Conservation (phyloP, 306 rosid species). For the Corylus avellana region DNA sequence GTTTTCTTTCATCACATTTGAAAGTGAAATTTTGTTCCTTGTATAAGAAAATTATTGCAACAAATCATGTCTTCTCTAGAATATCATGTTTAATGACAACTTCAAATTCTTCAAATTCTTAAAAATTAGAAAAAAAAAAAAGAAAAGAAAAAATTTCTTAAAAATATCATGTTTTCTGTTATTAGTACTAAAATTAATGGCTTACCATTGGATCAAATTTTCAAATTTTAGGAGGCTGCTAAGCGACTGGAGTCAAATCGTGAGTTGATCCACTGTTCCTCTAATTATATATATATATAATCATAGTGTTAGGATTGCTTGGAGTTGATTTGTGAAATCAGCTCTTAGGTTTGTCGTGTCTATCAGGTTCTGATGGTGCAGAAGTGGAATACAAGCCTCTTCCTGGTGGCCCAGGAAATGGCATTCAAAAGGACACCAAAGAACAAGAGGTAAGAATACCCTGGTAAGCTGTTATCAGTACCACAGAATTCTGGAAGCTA, state of each 20-base stretch:
- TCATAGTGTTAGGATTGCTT: not conserved
- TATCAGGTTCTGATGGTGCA: slow-evolving; percentile 52
- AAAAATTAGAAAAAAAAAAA: too few species aligned
- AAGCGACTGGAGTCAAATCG: slow-evolving; percentile 52
- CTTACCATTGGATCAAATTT: slow-evolving; percentile 39
- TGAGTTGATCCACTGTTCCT: slow-evolving; percentile 39
- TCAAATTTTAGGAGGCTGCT: slow-evolving; percentile 64
- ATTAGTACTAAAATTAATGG: not conserved
- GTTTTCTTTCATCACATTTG: not conserved
- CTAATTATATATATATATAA: slow-evolving; percentile 6
- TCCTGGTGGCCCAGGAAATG: slow-evolving; percentile 58
- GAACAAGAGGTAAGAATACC: slow-evolving; percentile 39
- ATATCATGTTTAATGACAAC: not conserved
- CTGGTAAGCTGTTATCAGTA: not conserved
- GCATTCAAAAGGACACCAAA: slow-evolving; percentile 25
- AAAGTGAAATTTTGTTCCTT: too few species aligned
- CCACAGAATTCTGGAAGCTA: slow-evolving; percentile 28
- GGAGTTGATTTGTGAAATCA: slow-evolving; percentile 17
- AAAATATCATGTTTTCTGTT: not conserved
- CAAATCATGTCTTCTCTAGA: not conserved
- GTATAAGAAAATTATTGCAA: not conserved
- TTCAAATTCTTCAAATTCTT: not conserved
- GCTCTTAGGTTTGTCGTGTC: slow-evolving; percentile 16
- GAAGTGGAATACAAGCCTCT: slow-evolving; percentile 73
- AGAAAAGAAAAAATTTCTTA: too few species aligned